These are phyloP conservation scores for Cadophora sp. DNA, from an alignment of 2,329 filamentous ascomycete species.

Conservation along the genomic window DNA sequence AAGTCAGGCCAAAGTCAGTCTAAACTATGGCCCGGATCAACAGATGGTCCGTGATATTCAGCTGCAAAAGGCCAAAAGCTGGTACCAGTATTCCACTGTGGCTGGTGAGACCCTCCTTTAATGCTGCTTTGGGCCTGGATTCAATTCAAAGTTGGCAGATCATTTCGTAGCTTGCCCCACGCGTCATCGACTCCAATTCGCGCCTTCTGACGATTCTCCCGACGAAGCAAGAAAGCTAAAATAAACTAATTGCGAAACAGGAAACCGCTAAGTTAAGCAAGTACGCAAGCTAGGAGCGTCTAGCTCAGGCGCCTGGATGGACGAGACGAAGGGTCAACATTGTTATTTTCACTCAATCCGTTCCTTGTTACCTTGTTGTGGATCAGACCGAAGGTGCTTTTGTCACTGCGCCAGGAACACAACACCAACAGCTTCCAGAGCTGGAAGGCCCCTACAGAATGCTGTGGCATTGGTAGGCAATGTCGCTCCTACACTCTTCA, in stretches of 20 bases:
- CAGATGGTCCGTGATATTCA: slow-evolving; percentile 10
- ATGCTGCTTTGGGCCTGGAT: slow-evolving; percentile 1
- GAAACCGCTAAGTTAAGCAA: not conserved
- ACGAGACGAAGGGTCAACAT: not conserved
- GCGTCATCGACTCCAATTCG: slow-evolving; percentile 22
- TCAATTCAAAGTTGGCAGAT: slow-evolving; percentile 26
- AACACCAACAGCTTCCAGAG: slow-evolving; percentile 2
- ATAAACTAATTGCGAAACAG: slow-evolving; percentile 10
- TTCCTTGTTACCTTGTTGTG: not conserved
- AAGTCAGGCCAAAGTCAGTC: not conserved
- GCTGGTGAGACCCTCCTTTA: slow-evolving; percentile 18
- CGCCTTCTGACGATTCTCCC: not conserved
- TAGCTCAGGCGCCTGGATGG: slow-evolving; percentile 1
- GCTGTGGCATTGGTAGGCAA: slow-evolving; percentile 29
- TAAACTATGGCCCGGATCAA: not conserved
- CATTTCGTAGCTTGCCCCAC: not conserved
- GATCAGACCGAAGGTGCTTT: not conserved
- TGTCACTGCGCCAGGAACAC: slow-evolving; percentile 7
- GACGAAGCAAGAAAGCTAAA: not conserved
- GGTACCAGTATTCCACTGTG: slow-evolving; percentile 10
- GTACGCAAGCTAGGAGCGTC: not conserved
- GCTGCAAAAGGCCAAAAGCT: not conserved
- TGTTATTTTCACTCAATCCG: not conserved
- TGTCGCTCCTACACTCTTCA: slow-evolving; percentile 40
- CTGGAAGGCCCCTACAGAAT: slow-evolving; percentile 7